phyloP scores from a whole-genome alignment of 352 stramenopile genomes.

The Pythium vanterpoolii region DNA sequence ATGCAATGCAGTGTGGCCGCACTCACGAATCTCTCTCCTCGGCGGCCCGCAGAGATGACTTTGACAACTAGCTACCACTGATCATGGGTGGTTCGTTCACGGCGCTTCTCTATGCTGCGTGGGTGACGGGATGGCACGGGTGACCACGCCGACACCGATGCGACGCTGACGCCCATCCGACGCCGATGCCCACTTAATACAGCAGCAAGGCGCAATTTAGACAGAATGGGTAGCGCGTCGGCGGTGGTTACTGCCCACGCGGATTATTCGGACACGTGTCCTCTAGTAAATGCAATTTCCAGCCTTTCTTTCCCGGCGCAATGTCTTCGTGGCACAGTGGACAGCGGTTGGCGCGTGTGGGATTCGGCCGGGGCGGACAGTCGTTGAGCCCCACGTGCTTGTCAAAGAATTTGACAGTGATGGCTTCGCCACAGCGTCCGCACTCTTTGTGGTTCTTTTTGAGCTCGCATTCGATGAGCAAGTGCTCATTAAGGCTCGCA shows the following conservation, averaged over 20 bases:
- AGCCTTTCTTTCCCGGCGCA: slow-evolving; percentile 56
- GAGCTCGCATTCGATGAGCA: slow-evolving; percentile 87
- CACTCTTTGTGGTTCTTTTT: slow-evolving; percentile 82
- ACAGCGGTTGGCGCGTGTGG: slow-evolving; percentile 69
- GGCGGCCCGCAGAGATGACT: too few relatives aligned
- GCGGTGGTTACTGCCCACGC: slow-evolving; percentile 31
- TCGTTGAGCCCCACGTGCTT: slow-evolving; percentile 77
- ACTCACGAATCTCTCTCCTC: too few relatives aligned
- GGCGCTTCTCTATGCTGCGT: too few relatives aligned
- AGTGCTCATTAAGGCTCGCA: slow-evolving; percentile 84
- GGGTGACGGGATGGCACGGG: too few relatives aligned
- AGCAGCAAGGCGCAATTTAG: background rate
- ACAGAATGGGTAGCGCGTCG: too few relatives aligned
- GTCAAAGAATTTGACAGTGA: slow-evolving; percentile 81
- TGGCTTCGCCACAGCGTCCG: slow-evolving; percentile 76
- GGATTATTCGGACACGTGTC: slow-evolving; percentile 77
- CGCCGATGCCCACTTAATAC: too few relatives aligned
- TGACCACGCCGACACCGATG: too few relatives aligned
- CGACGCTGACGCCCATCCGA: too few relatives aligned
- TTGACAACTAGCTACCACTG: too few relatives aligned
- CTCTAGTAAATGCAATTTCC: slow-evolving; percentile 64
- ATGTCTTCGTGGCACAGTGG: slow-evolving; percentile 83
- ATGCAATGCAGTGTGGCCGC: too few relatives aligned
- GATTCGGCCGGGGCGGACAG: slow-evolving; percentile 52
- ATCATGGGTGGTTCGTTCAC: too few relatives aligned